Evolutionary conservation across 2,329 filamentous ascomycete genomes (phyloP).

Genomic region (Aspergillus udagawae): DNA sequence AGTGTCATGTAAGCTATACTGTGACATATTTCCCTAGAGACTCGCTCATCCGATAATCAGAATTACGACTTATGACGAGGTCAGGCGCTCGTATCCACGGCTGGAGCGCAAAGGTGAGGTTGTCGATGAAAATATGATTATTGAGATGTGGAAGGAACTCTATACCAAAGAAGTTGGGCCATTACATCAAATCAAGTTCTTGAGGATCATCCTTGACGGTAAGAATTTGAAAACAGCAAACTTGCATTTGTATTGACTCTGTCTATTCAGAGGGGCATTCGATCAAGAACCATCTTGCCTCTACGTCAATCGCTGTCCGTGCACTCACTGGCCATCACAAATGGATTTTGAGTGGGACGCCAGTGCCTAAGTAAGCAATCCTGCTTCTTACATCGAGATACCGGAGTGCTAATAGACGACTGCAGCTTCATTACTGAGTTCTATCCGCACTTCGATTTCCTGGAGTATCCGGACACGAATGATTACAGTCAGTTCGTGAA

Average conservation of each 20-base stretch:
- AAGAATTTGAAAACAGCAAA: constrained; percentile 7
- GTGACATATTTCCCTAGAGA: not conserved
- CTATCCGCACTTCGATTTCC: constrained; percentile 37
- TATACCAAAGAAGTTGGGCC: constrained; percentile 25
- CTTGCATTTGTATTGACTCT: not conserved
- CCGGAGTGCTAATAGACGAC: not conserved
- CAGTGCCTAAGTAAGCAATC: constrained; percentile 32
- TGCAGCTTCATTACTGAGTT: constrained; percentile 32
- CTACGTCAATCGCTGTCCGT: constrained; percentile 34
- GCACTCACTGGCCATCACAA: constrained; percentile 32
- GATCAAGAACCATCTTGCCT: constrained; percentile 34
- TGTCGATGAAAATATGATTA: constrained; percentile 13
- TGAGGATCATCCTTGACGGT: constrained; percentile 40
- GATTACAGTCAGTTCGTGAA: constrained; percentile 20
- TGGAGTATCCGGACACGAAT: constrained; percentile 27
- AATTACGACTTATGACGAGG: constrained; percentile 37
- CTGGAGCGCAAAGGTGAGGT: constrained; percentile 15
- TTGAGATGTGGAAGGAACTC: constrained; percentile 20
- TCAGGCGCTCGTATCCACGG: constrained; percentile 31
- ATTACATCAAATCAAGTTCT: constrained; percentile 34
- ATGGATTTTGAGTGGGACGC: constrained; percentile 40
- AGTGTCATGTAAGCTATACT: constrained; percentile 21
- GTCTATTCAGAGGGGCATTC: constrained; percentile 26
- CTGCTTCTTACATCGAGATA: not conserved
- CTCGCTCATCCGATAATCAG: constrained; percentile 15